Evolutionary conservation across 2,329 filamentous ascomycete species (phyloP).

Genomic region (Penicillium hordei): DNA sequence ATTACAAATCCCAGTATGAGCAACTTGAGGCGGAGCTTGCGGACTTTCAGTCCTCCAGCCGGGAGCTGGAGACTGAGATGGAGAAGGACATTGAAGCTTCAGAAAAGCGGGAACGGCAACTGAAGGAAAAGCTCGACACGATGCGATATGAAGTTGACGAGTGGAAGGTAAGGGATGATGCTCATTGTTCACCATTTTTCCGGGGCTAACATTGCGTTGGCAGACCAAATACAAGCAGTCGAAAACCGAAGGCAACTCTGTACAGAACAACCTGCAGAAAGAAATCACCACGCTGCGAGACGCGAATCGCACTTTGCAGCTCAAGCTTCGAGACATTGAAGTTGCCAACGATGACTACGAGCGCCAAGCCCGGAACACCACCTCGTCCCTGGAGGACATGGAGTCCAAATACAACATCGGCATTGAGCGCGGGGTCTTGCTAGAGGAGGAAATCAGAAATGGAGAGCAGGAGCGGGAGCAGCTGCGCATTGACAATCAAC

Average conservation of each 20-base stretch:
- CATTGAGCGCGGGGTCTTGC: conserved; percentile 86
- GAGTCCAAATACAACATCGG: conserved; percentile 96
- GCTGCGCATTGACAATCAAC: conserved; percentile 85
- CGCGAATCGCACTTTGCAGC: conserved; percentile 73
- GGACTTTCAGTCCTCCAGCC: conserved; percentile 91
- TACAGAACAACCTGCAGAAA: conserved; percentile 85
- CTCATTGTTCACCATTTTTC: neutral
- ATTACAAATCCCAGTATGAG: conserved; percentile 97
- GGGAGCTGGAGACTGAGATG: conserved; percentile 88
- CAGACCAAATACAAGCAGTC: conserved; percentile 95
- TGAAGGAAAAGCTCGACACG: conserved; percentile 84
- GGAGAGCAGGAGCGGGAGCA: conserved; percentile 89
- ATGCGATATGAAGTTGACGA: conserved; percentile 90
- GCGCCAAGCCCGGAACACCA: conserved; percentile 90
- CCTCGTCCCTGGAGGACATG: conserved; percentile 91
- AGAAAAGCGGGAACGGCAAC: conserved; percentile 82
- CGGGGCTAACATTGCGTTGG: conserved; percentile 10
- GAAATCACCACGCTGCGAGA: conserved; percentile 92
- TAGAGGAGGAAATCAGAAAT: conserved; percentile 90
- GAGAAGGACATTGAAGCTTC: conserved; percentile 95
- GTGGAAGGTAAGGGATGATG: conserved; percentile 73
- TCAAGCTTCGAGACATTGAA: conserved; percentile 89
- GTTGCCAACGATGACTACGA: conserved; percentile 99
- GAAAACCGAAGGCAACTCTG: conserved; percentile 80
- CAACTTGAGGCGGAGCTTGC: conserved; percentile 85